Percentiles rank a stretch among this genome's conserved stretches.
Evolutionary conservation across 2,329 filamentous ascomycete species (phyloP).

Genomic region (Neodidymelliopsis sp.): DNA sequence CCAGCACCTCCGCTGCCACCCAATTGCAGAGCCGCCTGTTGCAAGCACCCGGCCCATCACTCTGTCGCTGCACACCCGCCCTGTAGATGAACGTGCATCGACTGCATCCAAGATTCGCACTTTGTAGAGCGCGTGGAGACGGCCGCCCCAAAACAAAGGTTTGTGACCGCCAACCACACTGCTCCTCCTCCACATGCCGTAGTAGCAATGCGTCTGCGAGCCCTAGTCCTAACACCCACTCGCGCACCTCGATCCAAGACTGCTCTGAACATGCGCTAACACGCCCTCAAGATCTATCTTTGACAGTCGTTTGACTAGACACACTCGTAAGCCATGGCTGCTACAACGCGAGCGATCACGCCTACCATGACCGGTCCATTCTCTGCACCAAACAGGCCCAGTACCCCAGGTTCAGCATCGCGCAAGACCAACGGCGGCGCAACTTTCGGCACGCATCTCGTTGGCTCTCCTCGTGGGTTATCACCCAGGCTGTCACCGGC

Average conservation of each 20-base stretch:
- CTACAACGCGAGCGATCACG: constrained; percentile 53
- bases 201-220: constrained; percentile 2
- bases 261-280: too few relatives aligned
- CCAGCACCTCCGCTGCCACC: constrained; percentile 12
- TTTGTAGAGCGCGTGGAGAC: constrained; percentile 19
- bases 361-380: constrained; percentile 53
- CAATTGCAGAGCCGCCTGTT: constrained; percentile 30
- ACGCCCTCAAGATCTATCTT: constrained; percentile 9
- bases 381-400: constrained; percentile 48
- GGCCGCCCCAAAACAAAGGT: constrained; percentile 31
- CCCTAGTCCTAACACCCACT: background rate
- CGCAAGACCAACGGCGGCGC: constrained; percentile 38
- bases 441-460: constrained; percentile 49
- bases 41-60: constrained; percentile 15
- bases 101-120: constrained; percentile 8
- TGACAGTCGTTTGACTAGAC: background rate
- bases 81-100: constrained; percentile 22
- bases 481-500: constrained; percentile 52
- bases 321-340: constrained; percentile 49
- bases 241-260: background rate
- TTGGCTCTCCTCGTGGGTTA: constrained; percentile 52
- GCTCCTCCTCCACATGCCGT: background rate
- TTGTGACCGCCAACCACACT: constrained; percentile 22
- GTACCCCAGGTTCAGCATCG: constrained; percentile 48
- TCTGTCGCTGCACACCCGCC: constrained; percentile 19